phyloP scores from a whole-genome alignment of 1,284 basidiomycete species.

The Puccinia novopanici region DNA sequence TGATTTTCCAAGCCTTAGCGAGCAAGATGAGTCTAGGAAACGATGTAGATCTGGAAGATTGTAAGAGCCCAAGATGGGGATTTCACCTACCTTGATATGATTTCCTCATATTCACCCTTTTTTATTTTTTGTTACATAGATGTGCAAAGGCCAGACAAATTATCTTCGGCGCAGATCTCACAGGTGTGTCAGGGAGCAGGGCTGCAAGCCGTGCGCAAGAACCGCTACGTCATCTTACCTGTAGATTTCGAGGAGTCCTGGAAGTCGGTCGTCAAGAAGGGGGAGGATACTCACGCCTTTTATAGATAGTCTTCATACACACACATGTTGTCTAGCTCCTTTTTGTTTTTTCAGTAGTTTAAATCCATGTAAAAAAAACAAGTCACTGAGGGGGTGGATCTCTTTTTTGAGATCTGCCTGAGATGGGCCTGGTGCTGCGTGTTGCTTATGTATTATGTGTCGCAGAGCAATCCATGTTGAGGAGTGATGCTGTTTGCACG shows the following conservation, averaged over 20 bases:
- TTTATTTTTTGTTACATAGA: constrained; percentile 64
- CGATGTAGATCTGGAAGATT: constrained; percentile 97
- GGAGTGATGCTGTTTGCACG: too few relatives aligned
- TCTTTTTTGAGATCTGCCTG: too few relatives aligned
- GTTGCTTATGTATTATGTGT: too few relatives aligned
- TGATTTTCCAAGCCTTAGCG: constrained; percentile 98
- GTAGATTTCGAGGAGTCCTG: constrained; percentile 98
- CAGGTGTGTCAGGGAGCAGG: constrained; percentile 96
- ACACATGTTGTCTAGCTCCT: not conserved
- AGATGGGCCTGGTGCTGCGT: too few relatives aligned
- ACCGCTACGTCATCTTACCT: constrained; percentile 94
- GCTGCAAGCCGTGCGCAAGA: constrained; percentile 95
- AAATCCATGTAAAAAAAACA: too few relatives aligned
- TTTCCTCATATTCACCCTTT: not conserved
- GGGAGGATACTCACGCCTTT: constrained; percentile 44
- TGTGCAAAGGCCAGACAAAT: constrained; percentile 90
- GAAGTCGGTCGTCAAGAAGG: constrained; percentile 63
- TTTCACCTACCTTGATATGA: not conserved
- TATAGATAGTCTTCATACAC: constrained; percentile 16
- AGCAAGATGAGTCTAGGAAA: constrained; percentile 97
- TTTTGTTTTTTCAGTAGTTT: not conserved
- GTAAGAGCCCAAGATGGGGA: constrained; percentile 63
- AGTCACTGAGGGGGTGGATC: too few relatives aligned
- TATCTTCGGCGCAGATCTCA: constrained; percentile 93
- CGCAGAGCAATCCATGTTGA: too few relatives aligned